Evolutionary conservation across 2,329 filamentous ascomycete genomes (phyloP).

Genomic region (Arthrobotrys iridis): DNA sequence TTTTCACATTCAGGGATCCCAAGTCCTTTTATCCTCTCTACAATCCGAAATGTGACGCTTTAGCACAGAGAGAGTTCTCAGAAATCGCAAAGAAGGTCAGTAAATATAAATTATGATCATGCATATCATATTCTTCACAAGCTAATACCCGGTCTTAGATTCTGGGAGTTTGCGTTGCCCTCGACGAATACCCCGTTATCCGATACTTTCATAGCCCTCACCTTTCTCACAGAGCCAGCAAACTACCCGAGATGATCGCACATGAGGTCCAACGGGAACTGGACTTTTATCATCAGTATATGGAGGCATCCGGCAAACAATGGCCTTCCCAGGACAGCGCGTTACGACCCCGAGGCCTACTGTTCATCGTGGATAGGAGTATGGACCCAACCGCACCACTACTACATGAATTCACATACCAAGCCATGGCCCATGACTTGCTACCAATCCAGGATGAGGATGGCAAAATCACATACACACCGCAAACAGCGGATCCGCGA

Average conservation of each 20-base stretch:
- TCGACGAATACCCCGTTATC: conserved; percentile 94
- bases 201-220: conserved; percentile 79
- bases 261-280: conserved; percentile 91
- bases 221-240: conserved; percentile 83
- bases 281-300: conserved; percentile 77
- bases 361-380: conserved; percentile 88
- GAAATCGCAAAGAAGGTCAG: conserved; percentile 81
- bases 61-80: conserved; percentile 85
- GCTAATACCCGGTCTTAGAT: conserved; percentile 68
- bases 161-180: conserved; percentile 83
- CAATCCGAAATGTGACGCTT: conserved; percentile 85
- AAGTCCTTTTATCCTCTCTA: conserved; percentile 95
- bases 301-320: conserved; percentile 58
- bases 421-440: conserved; percentile 96
- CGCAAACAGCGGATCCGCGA: conserved; percentile 75
- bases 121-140: too few species aligned
- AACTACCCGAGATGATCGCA: conserved; percentile 86
- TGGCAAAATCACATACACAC: conserved; percentile 81
- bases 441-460: conserved; percentile 87
- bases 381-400: conserved; percentile 91
- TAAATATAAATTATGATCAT: too few species aligned
- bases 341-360: conserved; percentile 78
- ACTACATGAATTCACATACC: conserved; percentile 96
- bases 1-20: conserved; percentile 91
- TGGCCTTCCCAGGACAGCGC: conserved; percentile 44